phyloP scores from a whole-genome alignment of 208 protist genomes.

The Novymonas esmeraldas region DNA sequence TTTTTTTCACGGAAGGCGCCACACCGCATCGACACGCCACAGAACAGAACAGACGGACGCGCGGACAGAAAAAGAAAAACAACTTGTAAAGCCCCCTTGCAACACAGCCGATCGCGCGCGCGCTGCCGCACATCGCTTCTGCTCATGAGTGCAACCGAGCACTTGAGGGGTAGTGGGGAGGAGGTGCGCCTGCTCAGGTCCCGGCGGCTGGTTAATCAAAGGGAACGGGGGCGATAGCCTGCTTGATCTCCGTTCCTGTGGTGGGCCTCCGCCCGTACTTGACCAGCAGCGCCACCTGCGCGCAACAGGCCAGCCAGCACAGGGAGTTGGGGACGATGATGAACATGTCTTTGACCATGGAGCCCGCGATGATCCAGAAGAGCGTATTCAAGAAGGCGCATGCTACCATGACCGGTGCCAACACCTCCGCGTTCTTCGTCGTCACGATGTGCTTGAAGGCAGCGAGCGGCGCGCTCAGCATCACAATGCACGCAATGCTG shows the following conservation, averaged over 20 bases:
- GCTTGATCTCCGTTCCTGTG: conserved; percentile 28
- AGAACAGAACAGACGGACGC: too few species aligned
- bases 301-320: conserved; percentile 37
- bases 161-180: too few species aligned
- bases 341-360: conserved; percentile 48
- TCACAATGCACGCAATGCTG: conserved; percentile 44
- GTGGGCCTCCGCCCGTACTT: conserved; percentile 42
- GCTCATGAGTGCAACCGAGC: too few species aligned
- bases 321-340: conserved; percentile 48
- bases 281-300: conserved; percentile 49
- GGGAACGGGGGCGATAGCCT: conserved; percentile 47
- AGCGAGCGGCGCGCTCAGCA: conserved; percentile 55
- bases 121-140: too few species aligned
- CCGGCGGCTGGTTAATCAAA: conserved; percentile 28
- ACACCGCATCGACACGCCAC: too few species aligned
- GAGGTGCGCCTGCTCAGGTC: too few species aligned
- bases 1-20: too few species aligned
- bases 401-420: conserved; percentile 53
- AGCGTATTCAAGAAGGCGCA: conserved; percentile 66
- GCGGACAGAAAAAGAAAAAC: too few species aligned
- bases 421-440: conserved; percentile 56
- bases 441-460: conserved; percentile 59
- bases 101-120: too few species aligned
- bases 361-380: conserved; percentile 54
- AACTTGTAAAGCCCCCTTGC: too few species aligned